phyloP scores from a whole-genome alignment of 805 yeast genomes.

The Sugiyamaella qingdaonensis region DNA sequence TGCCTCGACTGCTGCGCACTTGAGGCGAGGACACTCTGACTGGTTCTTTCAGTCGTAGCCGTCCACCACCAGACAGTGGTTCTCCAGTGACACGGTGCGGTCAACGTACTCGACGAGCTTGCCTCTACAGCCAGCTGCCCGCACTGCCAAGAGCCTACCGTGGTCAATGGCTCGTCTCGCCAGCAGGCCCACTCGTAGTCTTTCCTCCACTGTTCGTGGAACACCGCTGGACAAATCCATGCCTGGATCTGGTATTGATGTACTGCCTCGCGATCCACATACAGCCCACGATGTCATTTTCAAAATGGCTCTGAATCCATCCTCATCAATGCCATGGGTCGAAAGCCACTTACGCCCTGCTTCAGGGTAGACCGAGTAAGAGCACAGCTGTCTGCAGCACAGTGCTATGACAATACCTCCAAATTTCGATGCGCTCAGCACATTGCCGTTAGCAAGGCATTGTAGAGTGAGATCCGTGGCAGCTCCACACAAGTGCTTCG shows the following conservation, averaged over 20 bases:
- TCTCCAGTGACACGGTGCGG: constrained; percentile 60
- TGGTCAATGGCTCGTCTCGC: constrained; percentile 76
- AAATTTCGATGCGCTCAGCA: constrained; percentile 4
- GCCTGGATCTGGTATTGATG: constrained; percentile 34
- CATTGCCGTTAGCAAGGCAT: constrained; percentile 46
- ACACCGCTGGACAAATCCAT: neutral
- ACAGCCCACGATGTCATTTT: constrained; percentile 89
- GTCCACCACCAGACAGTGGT: constrained; percentile 48
- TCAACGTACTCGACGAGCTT: constrained; percentile 58
- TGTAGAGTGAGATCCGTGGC: constrained; percentile 84
- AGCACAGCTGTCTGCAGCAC: constrained; percentile 89
- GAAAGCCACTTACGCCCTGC: constrained; percentile 42
- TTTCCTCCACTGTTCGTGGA: neutral
- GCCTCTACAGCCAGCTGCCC: constrained; percentile 28
- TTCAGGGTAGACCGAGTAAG: constrained; percentile 50
- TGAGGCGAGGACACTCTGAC: no score
- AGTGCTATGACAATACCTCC: constrained; percentile 76
- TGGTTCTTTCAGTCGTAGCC: neutral
- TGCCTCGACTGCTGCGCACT: no score
- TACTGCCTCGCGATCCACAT: constrained; percentile 51
- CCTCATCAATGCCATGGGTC: constrained; percentile 25
- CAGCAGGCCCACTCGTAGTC: constrained; percentile 57
- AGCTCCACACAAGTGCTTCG: constrained; percentile 90
- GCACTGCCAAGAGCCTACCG: constrained; percentile 54
- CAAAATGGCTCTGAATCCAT: constrained; percentile 41